Evolutionary conservation across 257 asterid species (phyloP), one percentile per base, ranked within the genome.

Genomic region (Solanum sejunctum): DNA sequence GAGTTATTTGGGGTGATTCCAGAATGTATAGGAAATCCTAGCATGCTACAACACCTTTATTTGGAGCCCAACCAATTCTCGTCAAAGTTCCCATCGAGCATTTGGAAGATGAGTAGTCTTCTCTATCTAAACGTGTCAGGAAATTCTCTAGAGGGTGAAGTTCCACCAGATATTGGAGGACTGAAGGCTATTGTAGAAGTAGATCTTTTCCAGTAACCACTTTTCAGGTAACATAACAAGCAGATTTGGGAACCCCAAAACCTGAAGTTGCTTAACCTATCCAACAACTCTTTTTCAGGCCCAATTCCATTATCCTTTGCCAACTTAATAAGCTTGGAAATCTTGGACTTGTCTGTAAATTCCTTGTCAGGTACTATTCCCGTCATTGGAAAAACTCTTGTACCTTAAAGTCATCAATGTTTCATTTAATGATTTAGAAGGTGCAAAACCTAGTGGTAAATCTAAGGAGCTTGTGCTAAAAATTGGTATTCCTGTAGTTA

Each of bases 241-340:
- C 51, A 21, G 88, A 26, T 17, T 87, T 6, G 93, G 91, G 82
- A 82, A 20, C 87, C 87, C 20, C 39, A 43, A 58, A 49, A 6
- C 26, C 64, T 91, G 80, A 80, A 85, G 58, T 64, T 56, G 71
- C 89, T 91, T 23, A 77, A 55, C 26, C 87, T 89, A 41, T 88
- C 91, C 20, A 70, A 86, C 45, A 88, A 89, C 61, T 83, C 84
- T 13, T 88, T 91, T 1, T 73, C 66, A 21, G 93, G 93, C 23
- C 61, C 86, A 11, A 91, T 91, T 86, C 90, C 93, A 9, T 11
- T 67, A 12, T 81, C 93, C 12, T 80, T 88, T 39, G 88, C 89
- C 8, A 61, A 84, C 28, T 72, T 89, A 85, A 64, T 81, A 85
- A 85, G 88, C 89, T 81, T 89, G 86, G 88, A 85, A 83, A 17